Conservation (phyloP, 192 early-diverging fungal genomes). For the Allomyces macrogynus region DNA sequence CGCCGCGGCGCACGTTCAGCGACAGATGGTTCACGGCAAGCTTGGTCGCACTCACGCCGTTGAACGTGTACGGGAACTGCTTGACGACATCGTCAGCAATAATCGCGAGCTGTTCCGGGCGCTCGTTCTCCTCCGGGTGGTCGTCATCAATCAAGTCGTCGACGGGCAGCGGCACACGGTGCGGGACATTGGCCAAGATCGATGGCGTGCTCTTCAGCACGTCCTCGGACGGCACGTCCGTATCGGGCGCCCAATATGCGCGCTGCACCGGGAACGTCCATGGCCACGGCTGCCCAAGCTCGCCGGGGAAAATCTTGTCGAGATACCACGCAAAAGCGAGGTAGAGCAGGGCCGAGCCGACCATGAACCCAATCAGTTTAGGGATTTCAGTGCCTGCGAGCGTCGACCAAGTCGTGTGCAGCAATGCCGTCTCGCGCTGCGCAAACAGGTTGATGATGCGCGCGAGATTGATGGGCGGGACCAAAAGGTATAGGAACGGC, state of each 20-base stretch:
- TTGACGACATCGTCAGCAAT: neutral
- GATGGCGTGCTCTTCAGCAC: neutral
- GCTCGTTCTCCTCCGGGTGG: no score
- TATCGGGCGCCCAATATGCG: slow-evolving; percentile 12
- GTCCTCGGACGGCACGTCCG: neutral
- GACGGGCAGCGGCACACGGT: neutral
- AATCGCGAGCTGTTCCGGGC: neutral
- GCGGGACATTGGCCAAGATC: neutral
- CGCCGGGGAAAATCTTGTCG: slow-evolving; percentile 17
- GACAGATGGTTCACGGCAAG: neutral
- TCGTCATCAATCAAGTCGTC: neutral
- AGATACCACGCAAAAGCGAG: slow-evolving; percentile 24
- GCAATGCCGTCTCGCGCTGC: slow-evolving; percentile 9
- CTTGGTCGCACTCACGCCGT: neutral
- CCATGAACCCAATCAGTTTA: slow-evolving; percentile 14
- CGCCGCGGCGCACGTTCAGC: neutral
- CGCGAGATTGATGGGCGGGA: slow-evolving; percentile 13
- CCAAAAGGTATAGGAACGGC: slow-evolving; percentile 11
- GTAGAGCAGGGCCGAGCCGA: slow-evolving; percentile 13
- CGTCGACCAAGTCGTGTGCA: slow-evolving; percentile 12
- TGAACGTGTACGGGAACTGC: neutral
- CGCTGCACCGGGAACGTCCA: slow-evolving; percentile 18
- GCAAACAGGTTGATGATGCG: slow-evolving; percentile 16
- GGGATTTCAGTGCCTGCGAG: slow-evolving; percentile 8
- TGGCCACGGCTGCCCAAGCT: slow-evolving; percentile 13